Conservation (phyloP, 139 green algal genomes). For the Monoraphidium neglectum region DNA sequence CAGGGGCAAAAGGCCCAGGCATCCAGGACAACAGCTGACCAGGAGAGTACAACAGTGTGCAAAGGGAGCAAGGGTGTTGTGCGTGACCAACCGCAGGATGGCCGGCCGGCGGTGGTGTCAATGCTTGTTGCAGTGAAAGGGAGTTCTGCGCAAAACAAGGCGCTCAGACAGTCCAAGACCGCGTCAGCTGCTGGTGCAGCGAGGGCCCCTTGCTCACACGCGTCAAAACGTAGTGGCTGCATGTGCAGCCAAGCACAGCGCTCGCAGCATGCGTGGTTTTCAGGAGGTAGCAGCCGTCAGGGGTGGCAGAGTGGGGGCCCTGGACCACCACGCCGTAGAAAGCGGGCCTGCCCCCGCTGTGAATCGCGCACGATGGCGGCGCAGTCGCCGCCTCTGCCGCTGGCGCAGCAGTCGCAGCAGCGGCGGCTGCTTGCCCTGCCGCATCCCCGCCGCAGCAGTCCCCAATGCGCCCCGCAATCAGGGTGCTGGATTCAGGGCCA, state of each 20-base stretch:
- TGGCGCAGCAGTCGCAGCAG: not conserved
- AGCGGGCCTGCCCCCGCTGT: not conserved
- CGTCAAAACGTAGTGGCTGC: constrained; percentile 33
- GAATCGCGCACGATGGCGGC: too few relatives aligned
- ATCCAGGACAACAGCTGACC: too few relatives aligned
- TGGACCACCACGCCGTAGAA: constrained; percentile 34
- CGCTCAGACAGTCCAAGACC: not conserved
- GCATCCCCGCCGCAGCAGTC: not conserved
- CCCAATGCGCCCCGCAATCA: not conserved
- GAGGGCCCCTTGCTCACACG: constrained; percentile 15
- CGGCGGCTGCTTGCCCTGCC: not conserved
- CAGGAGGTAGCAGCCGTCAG: constrained; percentile 37
- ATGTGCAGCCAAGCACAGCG: constrained; percentile 2
- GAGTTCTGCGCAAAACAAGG: too few relatives aligned
- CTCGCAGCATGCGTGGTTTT: constrained; percentile 16
- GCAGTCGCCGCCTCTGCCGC: not conserved
- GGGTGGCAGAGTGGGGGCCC: not conserved
- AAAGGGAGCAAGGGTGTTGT: too few relatives aligned
- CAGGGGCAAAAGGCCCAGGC: too few relatives aligned
- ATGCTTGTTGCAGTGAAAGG: not conserved
- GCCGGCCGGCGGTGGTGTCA: not conserved
- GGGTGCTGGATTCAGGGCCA: too few relatives aligned
- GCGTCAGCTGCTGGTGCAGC: constrained; percentile 23
- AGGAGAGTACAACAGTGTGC: too few relatives aligned
- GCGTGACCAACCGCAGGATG: too few relatives aligned